A percentile compares a stretch with the other conserved stretches of the same genome.
These are phyloP conservation scores for Torulaspora delbrueckii DNA, from an alignment of 805 yeast genomes.

Conservation along the genomic window DNA sequence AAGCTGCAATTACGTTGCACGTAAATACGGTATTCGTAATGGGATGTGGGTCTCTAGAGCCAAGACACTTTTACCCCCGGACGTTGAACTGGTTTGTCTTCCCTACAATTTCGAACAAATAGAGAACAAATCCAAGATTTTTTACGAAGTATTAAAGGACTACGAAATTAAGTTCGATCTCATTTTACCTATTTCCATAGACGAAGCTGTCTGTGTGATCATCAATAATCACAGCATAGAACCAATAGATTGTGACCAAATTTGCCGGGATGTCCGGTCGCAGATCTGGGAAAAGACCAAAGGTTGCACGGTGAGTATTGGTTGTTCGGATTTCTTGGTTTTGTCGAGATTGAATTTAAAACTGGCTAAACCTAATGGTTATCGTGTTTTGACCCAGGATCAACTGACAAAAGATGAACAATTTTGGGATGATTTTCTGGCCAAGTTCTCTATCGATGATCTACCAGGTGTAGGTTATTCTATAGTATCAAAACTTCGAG, in stretches of 20 bases:
- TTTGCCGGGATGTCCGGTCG: slow-evolving; percentile 32
- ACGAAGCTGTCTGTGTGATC: slow-evolving; percentile 63
- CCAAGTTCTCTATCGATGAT: slow-evolving; percentile 31
- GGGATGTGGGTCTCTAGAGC: slow-evolving; percentile 90
- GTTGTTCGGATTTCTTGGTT: slow-evolving; percentile 67
- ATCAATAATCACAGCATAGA: neutral
- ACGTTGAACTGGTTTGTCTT: slow-evolving; percentile 46
- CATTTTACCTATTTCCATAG: slow-evolving; percentile 82
- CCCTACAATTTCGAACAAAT: slow-evolving; percentile 73
- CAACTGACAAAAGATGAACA: slow-evolving; percentile 38
- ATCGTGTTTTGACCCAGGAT: slow-evolving; percentile 36
- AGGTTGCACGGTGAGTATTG: slow-evolving; percentile 71
- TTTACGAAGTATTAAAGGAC: slow-evolving; percentile 53
- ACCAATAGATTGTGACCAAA: slow-evolving; percentile 15
- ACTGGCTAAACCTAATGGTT: slow-evolving; percentile 78
- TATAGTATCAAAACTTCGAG: slow-evolving; percentile 43
- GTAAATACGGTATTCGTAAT: slow-evolving; percentile 70
- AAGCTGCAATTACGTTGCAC: slow-evolving; percentile 85
- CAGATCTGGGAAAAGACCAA: slow-evolving; percentile 44
- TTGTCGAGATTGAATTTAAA: slow-evolving; percentile 70
- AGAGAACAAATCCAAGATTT: slow-evolving; percentile 55
- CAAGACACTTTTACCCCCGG: slow-evolving; percentile 52
- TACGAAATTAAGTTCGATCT: slow-evolving; percentile 33
- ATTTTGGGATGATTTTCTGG: slow-evolving; percentile 34
- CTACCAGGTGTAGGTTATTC: slow-evolving; percentile 64